These are phyloP conservation scores for Blumeria graminis DNA, from an alignment of 2,329 filamentous ascomycete species.

Conservation along the genomic window DNA sequence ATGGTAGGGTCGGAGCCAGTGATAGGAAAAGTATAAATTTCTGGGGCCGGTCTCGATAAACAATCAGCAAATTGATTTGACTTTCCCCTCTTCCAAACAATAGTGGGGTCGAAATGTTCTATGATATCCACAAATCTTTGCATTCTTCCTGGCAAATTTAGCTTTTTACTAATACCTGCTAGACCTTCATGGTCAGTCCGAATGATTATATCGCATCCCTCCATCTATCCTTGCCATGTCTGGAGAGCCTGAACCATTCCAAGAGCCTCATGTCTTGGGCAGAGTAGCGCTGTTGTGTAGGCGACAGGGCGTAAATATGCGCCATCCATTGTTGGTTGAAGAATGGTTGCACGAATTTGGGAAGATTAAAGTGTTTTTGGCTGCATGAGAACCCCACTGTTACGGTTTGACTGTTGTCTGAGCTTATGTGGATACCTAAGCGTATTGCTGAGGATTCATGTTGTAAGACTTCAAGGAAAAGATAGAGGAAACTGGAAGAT, in stretches of 20 bases:
- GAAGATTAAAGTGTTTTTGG: too few relatives aligned
- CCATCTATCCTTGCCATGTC: background rate
- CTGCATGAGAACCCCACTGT: too few relatives aligned
- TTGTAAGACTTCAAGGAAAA: too few relatives aligned
- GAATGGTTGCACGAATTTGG: too few relatives aligned
- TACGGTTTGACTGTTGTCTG: too few relatives aligned
- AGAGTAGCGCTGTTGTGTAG: background rate
- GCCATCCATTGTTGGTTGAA: too few relatives aligned
- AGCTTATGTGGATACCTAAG: too few relatives aligned
- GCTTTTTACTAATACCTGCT: background rate
- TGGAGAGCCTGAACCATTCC: background rate
- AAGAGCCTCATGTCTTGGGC: background rate
- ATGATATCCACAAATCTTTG: background rate
- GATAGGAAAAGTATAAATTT: too few relatives aligned
- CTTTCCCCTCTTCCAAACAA: background rate
- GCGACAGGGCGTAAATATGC: too few relatives aligned
- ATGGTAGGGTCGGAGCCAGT: too few relatives aligned
- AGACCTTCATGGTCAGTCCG: background rate
- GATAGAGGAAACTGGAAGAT: too few relatives aligned
- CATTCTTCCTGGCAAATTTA: background rate
- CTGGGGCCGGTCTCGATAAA: background rate
- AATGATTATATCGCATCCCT: background rate
- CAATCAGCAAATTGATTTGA: background rate
- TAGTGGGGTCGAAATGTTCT: background rate
- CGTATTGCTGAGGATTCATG: too few relatives aligned